Percentiles rank a stretch among this genome's conserved stretches.
phyloP scores from a whole-genome alignment of 768 basidiomycete genomes.

The Podaxis sp. region DNA sequence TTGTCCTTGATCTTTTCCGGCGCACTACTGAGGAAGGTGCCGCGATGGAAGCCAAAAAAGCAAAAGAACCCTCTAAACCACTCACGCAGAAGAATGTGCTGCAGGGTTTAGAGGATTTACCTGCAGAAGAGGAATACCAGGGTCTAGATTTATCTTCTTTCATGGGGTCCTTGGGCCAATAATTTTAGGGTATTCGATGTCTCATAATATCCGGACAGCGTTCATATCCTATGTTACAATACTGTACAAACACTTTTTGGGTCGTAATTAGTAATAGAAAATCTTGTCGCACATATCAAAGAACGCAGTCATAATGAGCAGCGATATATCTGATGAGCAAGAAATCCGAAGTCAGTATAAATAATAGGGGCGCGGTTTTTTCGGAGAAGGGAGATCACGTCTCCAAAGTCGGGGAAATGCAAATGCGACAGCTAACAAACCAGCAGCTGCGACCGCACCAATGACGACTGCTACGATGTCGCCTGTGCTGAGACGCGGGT shows the following conservation, averaged over 20 bases:
- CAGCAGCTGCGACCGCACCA: constrained; percentile 17
- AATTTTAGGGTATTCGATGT: background rate
- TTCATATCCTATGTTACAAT: constrained; percentile 8
- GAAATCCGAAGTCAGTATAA: background rate
- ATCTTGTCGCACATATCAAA: constrained; percentile 2
- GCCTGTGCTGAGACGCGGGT: constrained; percentile 11
- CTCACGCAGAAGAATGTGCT: constrained; percentile 79
- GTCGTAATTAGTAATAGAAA: constrained; percentile 4
- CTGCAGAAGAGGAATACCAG: constrained; percentile 90
- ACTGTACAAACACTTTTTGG: constrained; percentile 4
- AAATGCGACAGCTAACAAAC: constrained; percentile 18
- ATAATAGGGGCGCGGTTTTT: constrained; percentile 1
- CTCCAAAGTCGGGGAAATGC: constrained; percentile 22
- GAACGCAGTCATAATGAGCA: background rate
- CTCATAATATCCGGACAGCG: background rate
- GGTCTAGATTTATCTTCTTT: constrained; percentile 82
- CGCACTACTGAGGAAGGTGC: constrained; percentile 73
- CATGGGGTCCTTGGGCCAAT: constrained; percentile 76
- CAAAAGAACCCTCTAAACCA: constrained; percentile 50
- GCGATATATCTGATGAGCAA: background rate
- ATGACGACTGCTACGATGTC: constrained; percentile 20
- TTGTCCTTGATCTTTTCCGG: constrained; percentile 90
- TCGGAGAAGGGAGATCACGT: constrained; percentile 16
- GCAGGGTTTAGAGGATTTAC: constrained; percentile 87
- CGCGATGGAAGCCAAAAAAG: constrained; percentile 47